Evolutionary conservation across 345 rosid species (phyloP).

Genomic region (Eucalyptus marginata): DNA sequence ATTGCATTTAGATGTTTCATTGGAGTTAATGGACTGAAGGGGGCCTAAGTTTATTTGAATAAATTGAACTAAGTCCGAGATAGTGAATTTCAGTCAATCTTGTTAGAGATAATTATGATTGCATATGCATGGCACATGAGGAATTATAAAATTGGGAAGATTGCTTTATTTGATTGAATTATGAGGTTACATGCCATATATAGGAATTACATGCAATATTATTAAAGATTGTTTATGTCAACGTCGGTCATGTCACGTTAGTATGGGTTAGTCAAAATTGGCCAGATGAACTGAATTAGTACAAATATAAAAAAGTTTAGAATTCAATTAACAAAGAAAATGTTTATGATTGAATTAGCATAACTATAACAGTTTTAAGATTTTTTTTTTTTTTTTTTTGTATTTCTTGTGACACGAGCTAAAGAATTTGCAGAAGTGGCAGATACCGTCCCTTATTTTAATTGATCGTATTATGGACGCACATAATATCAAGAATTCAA

Average conservation of each 20-base stretch:
- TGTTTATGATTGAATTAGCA: too few species aligned
- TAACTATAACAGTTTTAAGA: too few species aligned
- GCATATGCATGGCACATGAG: background rate
- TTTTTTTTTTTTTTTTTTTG: too few species aligned
- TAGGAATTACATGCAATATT: background rate
- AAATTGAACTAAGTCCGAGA: background rate
- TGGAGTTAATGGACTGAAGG: background rate
- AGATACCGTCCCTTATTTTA: background rate
- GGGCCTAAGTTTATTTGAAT: background rate
- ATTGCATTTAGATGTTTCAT: background rate
- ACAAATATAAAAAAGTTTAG: fast-evolving
- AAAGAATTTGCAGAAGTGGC: background rate
- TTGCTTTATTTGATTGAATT: background rate
- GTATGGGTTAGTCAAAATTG: too few species aligned
- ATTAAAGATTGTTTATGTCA: too few species aligned
- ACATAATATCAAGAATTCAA: background rate
- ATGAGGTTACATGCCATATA: background rate
- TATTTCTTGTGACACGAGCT: background rate
- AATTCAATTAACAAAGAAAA: background rate
- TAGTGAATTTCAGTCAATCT: background rate
- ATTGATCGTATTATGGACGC: background rate
- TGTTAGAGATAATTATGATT: background rate
- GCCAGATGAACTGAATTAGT: fast-evolving
- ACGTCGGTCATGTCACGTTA: fast-evolving
- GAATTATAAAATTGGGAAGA: background rate